These are phyloP conservation scores for Yamadazyma insecticola DNA, from an alignment of 805 yeast genomes.

Conservation along the genomic window DNA sequence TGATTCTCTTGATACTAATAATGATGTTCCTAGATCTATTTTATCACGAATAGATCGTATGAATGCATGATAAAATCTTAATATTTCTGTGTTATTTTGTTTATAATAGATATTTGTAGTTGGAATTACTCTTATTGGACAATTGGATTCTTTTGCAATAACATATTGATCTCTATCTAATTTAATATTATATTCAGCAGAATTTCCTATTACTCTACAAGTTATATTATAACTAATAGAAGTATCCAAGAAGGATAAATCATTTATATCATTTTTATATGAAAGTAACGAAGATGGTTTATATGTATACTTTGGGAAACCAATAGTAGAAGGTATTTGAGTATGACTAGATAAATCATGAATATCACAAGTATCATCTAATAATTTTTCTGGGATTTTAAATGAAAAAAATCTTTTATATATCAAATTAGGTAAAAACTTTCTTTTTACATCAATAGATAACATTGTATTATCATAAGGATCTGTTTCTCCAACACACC, in stretches of 20 bases:
- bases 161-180: conserved; percentile 28
- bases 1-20: conserved; percentile 1
- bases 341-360: conserved; percentile 33
- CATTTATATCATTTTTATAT: conserved; percentile 21
- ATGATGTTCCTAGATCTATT: conserved; percentile 8
- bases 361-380: conserved; percentile 35
- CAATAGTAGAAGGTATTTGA: conserved; percentile 34
- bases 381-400: conserved; percentile 34
- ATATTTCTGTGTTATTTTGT: conserved; percentile 11
- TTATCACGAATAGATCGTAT: conserved; percentile 20
- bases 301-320: conserved; percentile 21
- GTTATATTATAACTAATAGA: conserved; percentile 31
- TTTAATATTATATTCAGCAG: conserved; percentile 25
- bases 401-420: conserved; percentile 41
- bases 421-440: conserved; percentile 32
- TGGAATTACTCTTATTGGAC: conserved; percentile 35
- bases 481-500: conserved; percentile 44
- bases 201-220: conserved; percentile 38
- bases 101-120: conserved; percentile 14
- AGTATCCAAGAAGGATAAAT: conserved; percentile 33
- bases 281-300: conserved; percentile 21
- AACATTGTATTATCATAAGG: conserved; percentile 34
- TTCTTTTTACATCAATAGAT: conserved; percentile 32
- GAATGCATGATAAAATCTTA: conserved; percentile 31
- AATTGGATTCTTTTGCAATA: conserved; percentile 28